Conservation (phyloP, 345 rosid genomes). For the Orychophragmus violaceus region DNA sequence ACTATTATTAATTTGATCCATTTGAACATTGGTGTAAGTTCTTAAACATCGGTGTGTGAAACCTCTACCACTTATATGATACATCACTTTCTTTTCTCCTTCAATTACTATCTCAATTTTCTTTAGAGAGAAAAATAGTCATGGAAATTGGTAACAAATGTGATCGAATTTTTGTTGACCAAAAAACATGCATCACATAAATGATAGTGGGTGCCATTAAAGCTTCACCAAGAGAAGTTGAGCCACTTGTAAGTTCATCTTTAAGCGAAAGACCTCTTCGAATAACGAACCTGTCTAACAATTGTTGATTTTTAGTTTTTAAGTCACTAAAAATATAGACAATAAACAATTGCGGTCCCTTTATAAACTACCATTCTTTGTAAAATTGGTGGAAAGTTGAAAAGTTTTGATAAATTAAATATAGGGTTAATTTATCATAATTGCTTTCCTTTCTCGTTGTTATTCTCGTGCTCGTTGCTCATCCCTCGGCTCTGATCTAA, state of each 20-base stretch:
- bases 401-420: too few species aligned
- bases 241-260: slow-evolving; percentile 65
- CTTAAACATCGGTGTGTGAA: slow-evolving; percentile 69
- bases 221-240: slow-evolving; percentile 62
- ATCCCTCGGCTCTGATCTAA: neutral
- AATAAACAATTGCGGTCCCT: too few species aligned
- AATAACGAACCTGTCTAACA: slow-evolving; percentile 56
- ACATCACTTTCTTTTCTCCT: slow-evolving; percentile 87
- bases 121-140: slow-evolving; percentile 26
- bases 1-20: slow-evolving; percentile 75
- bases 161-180: neutral
- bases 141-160: neutral
- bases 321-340: neutral
- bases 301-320: neutral
- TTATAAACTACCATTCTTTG: too few species aligned
- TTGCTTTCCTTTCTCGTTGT: slow-evolving; percentile 2
- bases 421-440: too few species aligned
- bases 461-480: slow-evolving; percentile 11
- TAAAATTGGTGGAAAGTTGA: too few species aligned
- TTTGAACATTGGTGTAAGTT: slow-evolving; percentile 60
- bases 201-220: slow-evolving; percentile 89
- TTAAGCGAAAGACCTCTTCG: slow-evolving; percentile 55
- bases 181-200: slow-evolving; percentile 73
- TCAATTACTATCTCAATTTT: slow-evolving; percentile 63
- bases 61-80: slow-evolving; percentile 90